These are phyloP conservation scores for Colletotrichum lupini DNA, from an alignment of 2,329 filamentous ascomycete genomes.

Conservation along the genomic window DNA sequence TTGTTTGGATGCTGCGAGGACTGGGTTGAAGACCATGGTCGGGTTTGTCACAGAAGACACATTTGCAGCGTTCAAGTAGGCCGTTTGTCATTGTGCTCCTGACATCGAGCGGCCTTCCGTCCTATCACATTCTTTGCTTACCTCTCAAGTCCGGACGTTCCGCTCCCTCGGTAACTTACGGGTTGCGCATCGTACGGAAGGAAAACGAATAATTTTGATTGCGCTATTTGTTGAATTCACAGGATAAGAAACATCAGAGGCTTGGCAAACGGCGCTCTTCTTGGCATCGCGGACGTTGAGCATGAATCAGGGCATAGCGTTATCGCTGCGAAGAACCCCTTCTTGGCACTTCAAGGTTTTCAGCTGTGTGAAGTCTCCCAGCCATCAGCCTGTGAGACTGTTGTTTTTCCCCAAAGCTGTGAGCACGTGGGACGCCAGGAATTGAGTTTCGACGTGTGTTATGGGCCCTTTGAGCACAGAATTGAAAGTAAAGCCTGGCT, in stretches of 20 bases:
- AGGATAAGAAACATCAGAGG: neutral
- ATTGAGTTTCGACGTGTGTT: neutral
- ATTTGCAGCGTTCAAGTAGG: slow-evolving; percentile 26
- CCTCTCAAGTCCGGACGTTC: neutral
- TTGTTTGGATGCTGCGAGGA: slow-evolving; percentile 43
- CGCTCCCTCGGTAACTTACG: neutral
- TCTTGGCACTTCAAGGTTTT: slow-evolving; percentile 13
- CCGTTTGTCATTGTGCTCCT: too few relatives aligned
- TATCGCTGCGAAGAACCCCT: neutral
- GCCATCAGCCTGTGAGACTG: neutral
- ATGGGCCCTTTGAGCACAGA: neutral
- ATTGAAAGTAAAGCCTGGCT: neutral
- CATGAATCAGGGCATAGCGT: slow-evolving; percentile 21
- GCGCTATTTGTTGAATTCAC: neutral
- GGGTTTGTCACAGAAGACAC: slow-evolving; percentile 45
- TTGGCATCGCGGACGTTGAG: slow-evolving; percentile 14
- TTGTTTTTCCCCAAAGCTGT: neutral
- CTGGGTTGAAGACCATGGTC: slow-evolving; percentile 45
- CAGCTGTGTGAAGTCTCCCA: neutral
- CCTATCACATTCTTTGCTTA: neutral
- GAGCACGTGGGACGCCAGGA: neutral
- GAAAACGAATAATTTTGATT: neutral
- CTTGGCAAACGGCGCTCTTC: slow-evolving; percentile 18
- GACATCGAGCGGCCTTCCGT: too few relatives aligned
- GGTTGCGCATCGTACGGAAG: neutral